Percentiles rank a stretch among this genome's conserved stretches.
These are phyloP conservation scores for Ustilago nuda DNA, from an alignment of 1,284 basidiomycete genomes.

Conservation along the genomic window DNA sequence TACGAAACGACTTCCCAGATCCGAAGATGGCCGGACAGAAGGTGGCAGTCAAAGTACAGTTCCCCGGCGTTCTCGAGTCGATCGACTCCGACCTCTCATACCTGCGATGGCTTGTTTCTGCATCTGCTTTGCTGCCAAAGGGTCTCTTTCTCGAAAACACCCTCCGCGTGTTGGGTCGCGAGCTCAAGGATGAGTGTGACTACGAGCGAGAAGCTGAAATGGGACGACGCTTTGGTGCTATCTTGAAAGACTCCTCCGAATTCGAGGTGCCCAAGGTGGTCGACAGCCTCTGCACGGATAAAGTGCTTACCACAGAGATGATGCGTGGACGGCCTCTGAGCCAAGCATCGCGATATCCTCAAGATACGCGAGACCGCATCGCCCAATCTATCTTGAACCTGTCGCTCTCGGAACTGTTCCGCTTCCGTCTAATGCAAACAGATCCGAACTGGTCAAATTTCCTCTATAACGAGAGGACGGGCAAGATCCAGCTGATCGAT, in stretches of 20 bases:
- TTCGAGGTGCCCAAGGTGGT: conserved; percentile 87
- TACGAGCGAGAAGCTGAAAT: conserved; percentile 88
- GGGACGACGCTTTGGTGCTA: conserved; percentile 75
- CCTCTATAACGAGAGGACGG: conserved; percentile 78
- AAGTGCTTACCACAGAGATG: conserved; percentile 89
- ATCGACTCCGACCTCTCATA: conserved; percentile 90
- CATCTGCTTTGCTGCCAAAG: conserved; percentile 82
- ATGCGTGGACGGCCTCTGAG: conserved; percentile 85
- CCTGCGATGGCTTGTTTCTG: conserved; percentile 83
- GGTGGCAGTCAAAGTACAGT: conserved; percentile 94
- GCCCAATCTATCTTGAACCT: conserved; percentile 84
- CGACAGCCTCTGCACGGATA: conserved; percentile 80
- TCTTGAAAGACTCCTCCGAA: conserved; percentile 68
- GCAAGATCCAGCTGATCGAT: conserved; percentile 86
- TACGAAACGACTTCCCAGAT: conserved; percentile 69
- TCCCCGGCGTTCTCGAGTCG: conserved; percentile 87
- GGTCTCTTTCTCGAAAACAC: conserved; percentile 84
- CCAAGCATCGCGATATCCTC: conserved; percentile 75
- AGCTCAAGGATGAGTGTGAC: conserved; percentile 94
- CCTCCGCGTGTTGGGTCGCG: conserved; percentile 86
- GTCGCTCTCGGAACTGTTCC: conserved; percentile 89
- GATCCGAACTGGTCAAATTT: conserved; percentile 99
- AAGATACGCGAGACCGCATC: conserved; percentile 85
- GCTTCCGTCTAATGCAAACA: conserved; percentile 94
- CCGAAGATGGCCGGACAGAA: conserved; percentile 53